Percentiles rank a stretch among this genome's conserved stretches.
phyloP scores from a whole-genome alignment of 169 alveolate genomes.

The Babesia bigemina region DNA sequence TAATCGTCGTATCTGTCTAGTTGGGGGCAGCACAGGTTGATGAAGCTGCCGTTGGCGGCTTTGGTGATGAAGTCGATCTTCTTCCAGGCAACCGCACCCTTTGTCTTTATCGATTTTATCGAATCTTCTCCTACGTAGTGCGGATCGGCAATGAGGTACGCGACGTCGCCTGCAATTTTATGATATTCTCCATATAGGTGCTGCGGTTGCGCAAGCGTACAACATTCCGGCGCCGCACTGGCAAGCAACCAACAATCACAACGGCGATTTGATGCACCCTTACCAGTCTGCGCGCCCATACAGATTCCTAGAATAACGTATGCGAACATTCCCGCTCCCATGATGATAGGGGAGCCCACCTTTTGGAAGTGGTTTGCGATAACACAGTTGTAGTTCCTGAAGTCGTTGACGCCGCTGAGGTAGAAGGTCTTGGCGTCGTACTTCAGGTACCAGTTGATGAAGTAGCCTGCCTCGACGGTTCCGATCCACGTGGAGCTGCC shows the following conservation, averaged over 20 bases:
- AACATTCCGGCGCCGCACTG: too few species aligned
- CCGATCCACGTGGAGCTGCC: constrained; percentile 80
- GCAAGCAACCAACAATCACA: too few species aligned
- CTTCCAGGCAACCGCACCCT: constrained; percentile 78
- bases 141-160: constrained; percentile 78
- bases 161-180: constrained; percentile 54
- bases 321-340: constrained; percentile 76
- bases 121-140: constrained; percentile 76
- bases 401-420: constrained; percentile 61
- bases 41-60: constrained; percentile 69
- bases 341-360: constrained; percentile 71
- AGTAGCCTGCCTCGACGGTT: constrained; percentile 76
- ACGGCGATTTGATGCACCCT: not conserved
- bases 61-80: constrained; percentile 68
- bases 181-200: not conserved
- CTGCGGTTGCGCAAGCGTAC: not conserved
- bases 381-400: constrained; percentile 62
- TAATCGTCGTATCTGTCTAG: constrained; percentile 60
- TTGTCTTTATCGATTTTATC: constrained; percentile 51
- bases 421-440: constrained; percentile 66
- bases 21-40: constrained; percentile 71
- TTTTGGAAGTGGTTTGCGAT: constrained; percentile 68
- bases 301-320: constrained; percentile 73
- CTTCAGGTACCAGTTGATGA: constrained; percentile 71
- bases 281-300: constrained; percentile 54